phyloP scores from a whole-genome alignment of 2,329 filamentous ascomycete genomes.

The Nannizzia gypsea region DNA sequence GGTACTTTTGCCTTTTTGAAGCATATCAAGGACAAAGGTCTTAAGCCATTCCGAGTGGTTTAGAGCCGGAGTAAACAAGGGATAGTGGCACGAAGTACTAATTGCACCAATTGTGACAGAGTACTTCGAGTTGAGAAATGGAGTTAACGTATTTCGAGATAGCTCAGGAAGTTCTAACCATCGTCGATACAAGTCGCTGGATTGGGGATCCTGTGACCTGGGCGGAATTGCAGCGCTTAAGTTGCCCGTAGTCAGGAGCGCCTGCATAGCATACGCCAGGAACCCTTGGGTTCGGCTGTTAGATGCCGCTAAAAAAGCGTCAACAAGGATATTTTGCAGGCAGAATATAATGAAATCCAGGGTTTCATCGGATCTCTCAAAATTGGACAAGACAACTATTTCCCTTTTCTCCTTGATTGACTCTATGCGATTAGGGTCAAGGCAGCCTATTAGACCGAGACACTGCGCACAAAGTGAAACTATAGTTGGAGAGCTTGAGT shows the following conservation, averaged over 20 bases:
- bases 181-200: slow-evolving; percentile 53
- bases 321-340: slow-evolving; percentile 76
- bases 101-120: slow-evolving; percentile 51
- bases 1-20: slow-evolving; percentile 62
- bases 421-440: slow-evolving; percentile 85
- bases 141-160: slow-evolving; percentile 69
- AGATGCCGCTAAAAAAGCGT: slow-evolving; percentile 79
- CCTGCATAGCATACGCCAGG: slow-evolving; percentile 88
- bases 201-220: slow-evolving; percentile 43
- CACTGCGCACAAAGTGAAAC: slow-evolving; percentile 65
- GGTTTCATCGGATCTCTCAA: slow-evolving; percentile 63
- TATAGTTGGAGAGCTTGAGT: slow-evolving; percentile 54
- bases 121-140: slow-evolving; percentile 79
- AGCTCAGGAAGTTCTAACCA: slow-evolving; percentile 69
- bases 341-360: slow-evolving; percentile 78
- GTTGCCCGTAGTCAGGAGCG: slow-evolving; percentile 66
- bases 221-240: slow-evolving; percentile 48
- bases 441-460: slow-evolving; percentile 76
- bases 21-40: slow-evolving; percentile 65
- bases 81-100: slow-evolving; percentile 53
- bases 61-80: slow-evolving; percentile 58
- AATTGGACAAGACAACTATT: slow-evolving; percentile 82
- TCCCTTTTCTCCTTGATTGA: slow-evolving; percentile 63
- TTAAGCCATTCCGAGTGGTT: slow-evolving; percentile 74
- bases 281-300: slow-evolving; percentile 83